phyloP scores from a whole-genome alignment of 2,329 filamentous ascomycete genomes.

The Alternaria burnsii region DNA sequence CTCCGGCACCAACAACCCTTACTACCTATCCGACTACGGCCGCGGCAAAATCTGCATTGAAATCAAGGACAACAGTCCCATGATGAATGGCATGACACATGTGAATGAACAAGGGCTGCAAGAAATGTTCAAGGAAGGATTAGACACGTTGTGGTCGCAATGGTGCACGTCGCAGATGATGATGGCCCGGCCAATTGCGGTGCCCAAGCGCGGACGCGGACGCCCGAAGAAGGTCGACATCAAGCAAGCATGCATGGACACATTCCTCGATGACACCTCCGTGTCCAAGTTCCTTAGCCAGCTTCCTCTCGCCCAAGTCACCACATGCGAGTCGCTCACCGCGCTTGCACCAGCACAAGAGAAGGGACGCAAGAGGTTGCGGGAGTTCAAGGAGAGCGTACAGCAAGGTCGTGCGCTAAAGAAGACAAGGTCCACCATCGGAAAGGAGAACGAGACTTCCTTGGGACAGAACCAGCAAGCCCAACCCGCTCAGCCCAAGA shows the following conservation, averaged over 20 bases:
- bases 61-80: constrained; percentile 42
- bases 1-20: constrained; percentile 42
- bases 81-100: constrained; percentile 37
- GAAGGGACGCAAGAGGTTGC: constrained; percentile 74
- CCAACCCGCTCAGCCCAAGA: constrained; percentile 44
- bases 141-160: constrained; percentile 57
- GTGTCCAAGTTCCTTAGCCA: constrained; percentile 61
- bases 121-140: constrained; percentile 58
- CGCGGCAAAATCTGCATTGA: constrained; percentile 55
- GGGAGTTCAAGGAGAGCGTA: constrained; percentile 72
- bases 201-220: constrained; percentile 47
- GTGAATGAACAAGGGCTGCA: constrained; percentile 60
- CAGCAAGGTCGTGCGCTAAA: constrained; percentile 44
- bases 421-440: constrained; percentile 37
- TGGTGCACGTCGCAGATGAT: constrained; percentile 46
- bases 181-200: constrained; percentile 38
- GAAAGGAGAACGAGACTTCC: constrained; percentile 44
- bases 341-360: constrained; percentile 66
- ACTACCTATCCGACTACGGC: constrained; percentile 55
- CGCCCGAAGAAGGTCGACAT: constrained; percentile 40
- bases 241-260: constrained; percentile 61
- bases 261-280: constrained; percentile 44
- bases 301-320: constrained; percentile 65
- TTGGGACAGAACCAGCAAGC: constrained; percentile 15
- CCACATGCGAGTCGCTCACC: constrained; percentile 60